Evolutionary conservation across 1,284 basidiomycete genomes (phyloP), one percentile per base, ranked within the genome.

Genomic region (Marasmius oreades): DNA sequence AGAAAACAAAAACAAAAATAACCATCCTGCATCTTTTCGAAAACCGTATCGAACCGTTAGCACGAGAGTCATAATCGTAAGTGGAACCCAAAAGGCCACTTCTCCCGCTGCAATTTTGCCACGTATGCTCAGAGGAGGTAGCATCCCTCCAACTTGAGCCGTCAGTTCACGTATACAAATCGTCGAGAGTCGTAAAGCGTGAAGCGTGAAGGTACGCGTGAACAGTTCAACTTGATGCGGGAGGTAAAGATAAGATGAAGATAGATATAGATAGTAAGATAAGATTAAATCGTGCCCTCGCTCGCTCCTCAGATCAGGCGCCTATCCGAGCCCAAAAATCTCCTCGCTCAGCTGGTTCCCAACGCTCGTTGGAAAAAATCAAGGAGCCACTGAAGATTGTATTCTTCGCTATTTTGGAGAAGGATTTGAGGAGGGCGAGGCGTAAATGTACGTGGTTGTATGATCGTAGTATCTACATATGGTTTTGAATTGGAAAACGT

Each of bases 91-190:
- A 58, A 83, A 75, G 3, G 65, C 78, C 45, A 86, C 69, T 57
- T 77, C 70, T n/a, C 79, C 80, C 2, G 78, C 79, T 34, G 82
- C 76, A 60, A 86, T 78, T 54, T 80, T 77, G 55, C 84, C 82
- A 64, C 73, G 73, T 20, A 66, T 64, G 59, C 82, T 70, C 51
- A 83, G 50, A 34, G 55, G 64, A 22, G 63, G 57, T 53, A 69
- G 69, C 72, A 75, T 75, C 55, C 37, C 18, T 39, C 18, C 14
- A 12, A n/a, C n/a, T n/a, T n/a, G n/a, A n/a, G n/a, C n/a, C n/a
- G n/a, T n/a, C 14, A 16, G 14, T 39, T 12, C 28, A 31, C 28
- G 28, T 10, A 20, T 5, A 20, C 18, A 39, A 20, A 14, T 14
- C 37, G 37, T 39, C 37, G 14, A 39, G 37, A 39, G 37, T 39